These are phyloP conservation scores for Fusarium torulosum DNA, from an alignment of 2,329 filamentous ascomycete species.

Conservation along the genomic window DNA sequence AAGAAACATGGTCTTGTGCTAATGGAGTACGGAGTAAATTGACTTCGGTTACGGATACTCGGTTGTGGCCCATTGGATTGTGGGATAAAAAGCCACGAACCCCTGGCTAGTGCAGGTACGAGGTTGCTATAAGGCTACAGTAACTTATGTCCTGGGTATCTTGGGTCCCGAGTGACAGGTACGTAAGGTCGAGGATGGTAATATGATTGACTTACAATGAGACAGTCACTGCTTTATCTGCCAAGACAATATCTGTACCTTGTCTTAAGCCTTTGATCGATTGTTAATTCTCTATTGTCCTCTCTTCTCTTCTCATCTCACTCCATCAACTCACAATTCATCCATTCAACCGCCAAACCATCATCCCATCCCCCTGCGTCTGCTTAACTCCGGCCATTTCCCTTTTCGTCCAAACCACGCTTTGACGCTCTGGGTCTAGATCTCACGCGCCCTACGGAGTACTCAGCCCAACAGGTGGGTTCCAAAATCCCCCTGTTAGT, in stretches of 20 bases:
- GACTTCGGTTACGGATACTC: neutral
- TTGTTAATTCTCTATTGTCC: neutral
- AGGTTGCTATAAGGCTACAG: slow-evolving; percentile 32
- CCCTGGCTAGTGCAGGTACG: slow-evolving; percentile 32
- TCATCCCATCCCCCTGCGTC: slow-evolving; percentile 11
- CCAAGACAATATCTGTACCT: too few species aligned
- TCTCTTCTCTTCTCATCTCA: neutral
- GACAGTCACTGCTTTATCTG: neutral
- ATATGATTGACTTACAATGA: neutral
- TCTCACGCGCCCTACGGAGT: too few species aligned
- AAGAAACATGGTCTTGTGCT: neutral
- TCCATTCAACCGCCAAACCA: neutral
- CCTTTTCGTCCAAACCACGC: slow-evolving; percentile 19
- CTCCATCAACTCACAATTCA: neutral
- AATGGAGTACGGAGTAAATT: too few species aligned
- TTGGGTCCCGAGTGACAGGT: slow-evolving; percentile 1
- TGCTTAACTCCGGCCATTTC: slow-evolving; percentile 35
- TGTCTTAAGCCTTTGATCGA: neutral
- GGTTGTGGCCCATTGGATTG: slow-evolving; percentile 4
- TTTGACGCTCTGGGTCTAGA: neutral
- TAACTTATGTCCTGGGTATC: too few species aligned
- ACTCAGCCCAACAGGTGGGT: neutral
- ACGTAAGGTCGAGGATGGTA: neutral
- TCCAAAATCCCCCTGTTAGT: neutral
- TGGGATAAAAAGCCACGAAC: neutral